phyloP scores from a whole-genome alignment of 768 basidiomycete genomes.

The Lanmaoa rubissima region DNA sequence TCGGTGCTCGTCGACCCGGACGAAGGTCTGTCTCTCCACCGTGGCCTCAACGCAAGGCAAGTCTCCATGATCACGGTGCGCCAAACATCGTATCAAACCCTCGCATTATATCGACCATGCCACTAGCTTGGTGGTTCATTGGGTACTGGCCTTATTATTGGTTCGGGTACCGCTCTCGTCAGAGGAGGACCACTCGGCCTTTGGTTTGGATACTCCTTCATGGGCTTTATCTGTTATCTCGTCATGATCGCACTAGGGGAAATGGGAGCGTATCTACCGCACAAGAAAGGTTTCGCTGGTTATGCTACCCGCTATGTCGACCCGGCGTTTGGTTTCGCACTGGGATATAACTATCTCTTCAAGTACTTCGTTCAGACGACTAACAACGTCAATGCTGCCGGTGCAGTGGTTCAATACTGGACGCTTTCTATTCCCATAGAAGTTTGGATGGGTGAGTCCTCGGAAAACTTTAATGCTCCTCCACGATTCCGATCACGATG shows the following conservation, averaged over 20 bases:
- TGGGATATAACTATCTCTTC: conserved; percentile 47
- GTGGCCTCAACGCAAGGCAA: conserved; percentile 50
- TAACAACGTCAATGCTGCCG: conserved; percentile 64
- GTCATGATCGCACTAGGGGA: conserved; percentile 51
- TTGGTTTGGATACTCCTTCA: conserved; percentile 41
- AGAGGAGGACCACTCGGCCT: conserved; percentile 53
- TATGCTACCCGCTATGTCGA: conserved; percentile 67
- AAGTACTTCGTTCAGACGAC: conserved; percentile 66
- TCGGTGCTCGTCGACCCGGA: conserved; percentile 35
- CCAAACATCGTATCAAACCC: not conserved
- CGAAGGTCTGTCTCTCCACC: conserved; percentile 40
- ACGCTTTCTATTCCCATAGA: conserved; percentile 41
- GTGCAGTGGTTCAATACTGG: conserved; percentile 52
- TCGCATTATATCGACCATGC: not conserved
- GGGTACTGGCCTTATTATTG: conserved; percentile 56
- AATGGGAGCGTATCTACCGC: conserved; percentile 45
- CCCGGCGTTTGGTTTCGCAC: conserved; percentile 64
- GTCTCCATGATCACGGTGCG: conserved; percentile 56
- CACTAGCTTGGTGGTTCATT: conserved; percentile 47
- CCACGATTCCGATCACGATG: conserved; percentile 2
- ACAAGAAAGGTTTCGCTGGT: conserved; percentile 57
- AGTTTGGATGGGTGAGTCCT: conserved; percentile 55
- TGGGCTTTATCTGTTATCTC: conserved; percentile 57
- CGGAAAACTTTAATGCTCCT: not conserved
- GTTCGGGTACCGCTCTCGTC: conserved; percentile 56